Conservation (phyloP, 2,329 filamentous ascomycete genomes). For the Paracoccidioides lutzii region DNA sequence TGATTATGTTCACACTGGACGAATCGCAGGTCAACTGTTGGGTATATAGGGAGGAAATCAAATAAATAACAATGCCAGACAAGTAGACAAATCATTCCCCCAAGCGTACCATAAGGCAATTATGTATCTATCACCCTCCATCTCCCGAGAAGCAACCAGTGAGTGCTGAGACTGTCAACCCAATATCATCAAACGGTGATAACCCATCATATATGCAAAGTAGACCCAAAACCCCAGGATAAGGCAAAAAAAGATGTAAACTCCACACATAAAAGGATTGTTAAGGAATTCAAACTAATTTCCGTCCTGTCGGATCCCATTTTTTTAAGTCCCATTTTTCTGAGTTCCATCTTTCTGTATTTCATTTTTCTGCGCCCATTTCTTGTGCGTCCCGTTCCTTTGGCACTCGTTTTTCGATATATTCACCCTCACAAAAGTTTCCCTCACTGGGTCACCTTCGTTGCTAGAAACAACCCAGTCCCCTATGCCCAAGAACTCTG, state of each 20-base stretch:
- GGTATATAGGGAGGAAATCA: too few relatives aligned
- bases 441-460: conserved; percentile 54
- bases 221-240: neutral
- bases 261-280: too few relatives aligned
- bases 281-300: too few relatives aligned
- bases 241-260: neutral
- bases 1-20: too few relatives aligned
- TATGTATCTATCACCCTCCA: neutral
- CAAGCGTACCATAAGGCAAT: neutral
- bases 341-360: neutral
- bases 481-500: conserved; percentile 51
- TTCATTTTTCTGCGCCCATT: neutral
- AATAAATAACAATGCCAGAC: too few relatives aligned
- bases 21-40: too few relatives aligned
- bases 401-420: conserved; percentile 7
- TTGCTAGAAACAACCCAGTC: conserved; percentile 57
- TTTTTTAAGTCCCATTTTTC: neutral
- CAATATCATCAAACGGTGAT: too few relatives aligned
- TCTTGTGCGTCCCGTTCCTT: neutral
- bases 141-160: neutral
- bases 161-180: neutral
- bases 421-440: conserved; percentile 47
- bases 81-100: too few relatives aligned
- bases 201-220: too few relatives aligned
- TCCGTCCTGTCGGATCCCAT: neutral